Percentiles rank a stretch among this genome's conserved stretches.
Evolutionary conservation across 2,329 filamentous ascomycete genomes (phyloP).

Genomic region (Colletotrichum sansevieriae): DNA sequence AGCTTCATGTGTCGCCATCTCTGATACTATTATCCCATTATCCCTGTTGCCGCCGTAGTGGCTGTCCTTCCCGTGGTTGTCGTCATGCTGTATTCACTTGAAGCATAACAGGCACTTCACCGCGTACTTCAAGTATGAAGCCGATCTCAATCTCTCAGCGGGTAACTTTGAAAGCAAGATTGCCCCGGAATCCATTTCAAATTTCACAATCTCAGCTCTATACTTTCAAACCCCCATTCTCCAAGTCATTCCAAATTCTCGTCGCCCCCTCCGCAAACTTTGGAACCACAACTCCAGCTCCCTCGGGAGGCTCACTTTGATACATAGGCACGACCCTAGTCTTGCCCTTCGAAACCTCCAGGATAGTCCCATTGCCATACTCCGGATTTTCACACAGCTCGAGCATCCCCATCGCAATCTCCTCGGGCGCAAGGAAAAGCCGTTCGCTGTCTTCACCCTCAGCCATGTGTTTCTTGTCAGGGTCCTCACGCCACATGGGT

Average conservation of each 20-base stretch:
- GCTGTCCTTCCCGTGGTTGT: too few species aligned
- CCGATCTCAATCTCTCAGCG: too few species aligned
- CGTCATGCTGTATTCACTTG: too few species aligned
- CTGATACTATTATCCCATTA: too few species aligned
- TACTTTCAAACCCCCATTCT: conserved; percentile 44
- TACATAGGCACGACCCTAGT: conserved; percentile 49
- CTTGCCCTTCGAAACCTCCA: conserved; percentile 47
- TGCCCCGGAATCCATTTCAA: too few species aligned
- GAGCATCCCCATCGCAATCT: conserved; percentile 51
- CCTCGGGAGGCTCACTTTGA: conserved; percentile 45
- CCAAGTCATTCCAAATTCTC: conserved; percentile 44
- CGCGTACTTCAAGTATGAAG: too few species aligned
- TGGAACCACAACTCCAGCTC: conserved; percentile 43
- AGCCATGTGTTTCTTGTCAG: conserved; percentile 47
- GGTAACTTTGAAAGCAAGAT: background rate
- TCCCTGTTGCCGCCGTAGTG: too few species aligned
- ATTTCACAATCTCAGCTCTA: conserved; percentile 6
- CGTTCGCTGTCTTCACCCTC: conserved; percentile 44
- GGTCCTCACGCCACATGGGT: conserved; percentile 51
- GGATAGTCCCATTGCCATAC: conserved; percentile 50
- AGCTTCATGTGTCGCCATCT: too few species aligned
- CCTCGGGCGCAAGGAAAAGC: conserved; percentile 48
- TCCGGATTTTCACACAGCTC: conserved; percentile 43
- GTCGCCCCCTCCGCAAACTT: conserved; percentile 45
- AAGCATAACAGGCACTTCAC: too few species aligned